Base-by-base conservation (phyloP, 2,329 filamentous ascomycete species). In the Leptographium lundbergii region DNA sequence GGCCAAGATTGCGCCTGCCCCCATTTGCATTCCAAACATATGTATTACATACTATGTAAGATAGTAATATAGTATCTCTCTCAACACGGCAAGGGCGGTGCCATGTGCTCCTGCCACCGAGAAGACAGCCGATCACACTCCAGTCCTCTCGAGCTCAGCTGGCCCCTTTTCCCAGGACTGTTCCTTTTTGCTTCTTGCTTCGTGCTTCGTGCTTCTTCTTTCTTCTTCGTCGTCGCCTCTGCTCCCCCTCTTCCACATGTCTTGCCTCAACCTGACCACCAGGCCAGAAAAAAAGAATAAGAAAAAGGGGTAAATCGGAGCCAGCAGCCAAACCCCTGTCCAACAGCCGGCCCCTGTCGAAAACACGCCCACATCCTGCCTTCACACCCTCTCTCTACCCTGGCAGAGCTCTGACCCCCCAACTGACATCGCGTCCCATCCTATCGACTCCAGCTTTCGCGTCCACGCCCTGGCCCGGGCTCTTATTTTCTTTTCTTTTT, bases 391-490 rank as follows among this genome's bases (percentile, higher is more conserved):
- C 45, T 54, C 42, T 32, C 36, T 36, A 19, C 54, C 61, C 53
- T 56, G 54, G 54, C 56, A 19, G 27, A 60, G 57, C 61, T 56
- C 53, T 61, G 57, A 50, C 47, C 22, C 50, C 24, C 17, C n/a
- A 52, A 45, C 45, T 17, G n/a, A 36, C 36, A 24, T 34, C n/a
- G 22, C 57, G 54, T 55, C 19, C 61, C 61, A 61, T 57, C 56
- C 56, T 61, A 60, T 62, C 34, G 51, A 53, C 60, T 59, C 59
- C 61, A 62, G 54, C 55, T 57, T 54, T 42, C 57, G 52, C 39
- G 57, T 56, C 39, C 45, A 36, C 54, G 36, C 17, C 51, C 51
- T 58, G 6, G 19, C 19, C 56, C 6, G 32, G 32, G 6, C 9
- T 34, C 9, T 34, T 48, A n/a, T 45, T 57, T 60, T 58, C 54